Conservation (phyloP, 2,329 filamentous ascomycete genomes). For the Neopestalotiopsis sp. region DNA sequence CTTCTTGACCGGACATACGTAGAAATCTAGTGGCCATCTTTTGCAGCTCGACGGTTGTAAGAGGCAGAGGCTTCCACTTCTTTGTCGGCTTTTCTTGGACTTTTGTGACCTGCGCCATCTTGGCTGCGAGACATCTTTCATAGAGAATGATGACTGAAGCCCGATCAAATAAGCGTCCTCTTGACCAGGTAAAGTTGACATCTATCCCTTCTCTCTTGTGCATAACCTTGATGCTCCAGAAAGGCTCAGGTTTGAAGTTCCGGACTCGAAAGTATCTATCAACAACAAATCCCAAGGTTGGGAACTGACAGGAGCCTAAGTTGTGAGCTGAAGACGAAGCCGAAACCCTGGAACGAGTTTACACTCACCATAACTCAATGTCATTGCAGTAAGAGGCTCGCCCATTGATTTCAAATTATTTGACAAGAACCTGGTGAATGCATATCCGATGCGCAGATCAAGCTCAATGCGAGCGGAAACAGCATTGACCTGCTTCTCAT, state of each 20-base stretch:
- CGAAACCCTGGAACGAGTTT: constrained; percentile 20
- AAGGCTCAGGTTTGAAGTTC: constrained; percentile 90
- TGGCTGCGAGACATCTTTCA: constrained; percentile 81
- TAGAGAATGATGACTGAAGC: constrained; percentile 81
- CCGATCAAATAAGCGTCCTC: constrained; percentile 86
- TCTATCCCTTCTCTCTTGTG: constrained; percentile 79
- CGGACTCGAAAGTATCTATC: constrained; percentile 93
- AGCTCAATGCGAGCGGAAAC: constrained; percentile 90
- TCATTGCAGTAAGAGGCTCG: constrained; percentile 65
- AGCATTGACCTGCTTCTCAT: constrained; percentile 85
- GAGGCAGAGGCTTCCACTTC: constrained; percentile 90
- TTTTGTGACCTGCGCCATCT: constrained; percentile 79
- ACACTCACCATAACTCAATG: constrained; percentile 79
- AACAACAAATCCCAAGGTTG: constrained; percentile 94
- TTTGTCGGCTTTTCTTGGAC: constrained; percentile 90
- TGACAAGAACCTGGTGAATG: constrained; percentile 89
- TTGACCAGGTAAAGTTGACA: constrained; percentile 84
- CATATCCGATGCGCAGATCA: constrained; percentile 88
- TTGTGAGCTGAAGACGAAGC: constrained; percentile 24
- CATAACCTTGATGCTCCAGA: constrained; percentile 90
- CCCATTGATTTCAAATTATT: constrained; percentile 77
- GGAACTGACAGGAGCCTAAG: constrained; percentile 89
- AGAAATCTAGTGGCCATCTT: constrained; percentile 92
- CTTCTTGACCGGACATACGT: constrained; percentile 86
- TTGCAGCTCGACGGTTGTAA: constrained; percentile 95